A percentile compares a stretch with the other conserved stretches of the same genome.
Conservation (phyloP, 1,284 basidiomycete species). For the Limonomyces culmigenus region DNA sequence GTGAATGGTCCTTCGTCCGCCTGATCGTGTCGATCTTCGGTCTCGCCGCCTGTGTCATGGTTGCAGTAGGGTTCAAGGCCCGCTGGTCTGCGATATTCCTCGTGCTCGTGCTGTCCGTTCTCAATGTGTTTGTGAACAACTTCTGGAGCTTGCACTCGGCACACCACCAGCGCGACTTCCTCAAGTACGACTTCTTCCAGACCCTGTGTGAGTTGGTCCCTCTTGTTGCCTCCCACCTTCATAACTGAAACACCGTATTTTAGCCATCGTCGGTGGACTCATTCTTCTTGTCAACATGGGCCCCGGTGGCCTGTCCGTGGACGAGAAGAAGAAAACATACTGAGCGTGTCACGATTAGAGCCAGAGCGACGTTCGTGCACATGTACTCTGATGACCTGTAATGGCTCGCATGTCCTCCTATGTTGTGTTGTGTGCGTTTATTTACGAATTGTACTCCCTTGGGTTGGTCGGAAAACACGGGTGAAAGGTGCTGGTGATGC, state of each 20-base stretch:
- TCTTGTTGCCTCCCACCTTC: background rate
- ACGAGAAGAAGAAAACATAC: constrained; percentile 97
- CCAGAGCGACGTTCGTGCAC: too few species aligned
- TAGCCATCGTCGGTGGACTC: constrained; percentile 93
- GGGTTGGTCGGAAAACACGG: too few species aligned
- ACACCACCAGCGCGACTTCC: constrained; percentile 94
- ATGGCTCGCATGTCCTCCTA: too few species aligned
- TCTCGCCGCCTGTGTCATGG: constrained; percentile 89
- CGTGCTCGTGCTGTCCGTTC: constrained; percentile 78
- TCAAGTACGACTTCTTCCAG: constrained; percentile 93
- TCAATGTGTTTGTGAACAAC: constrained; percentile 98
- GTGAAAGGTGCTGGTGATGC: too few species aligned
- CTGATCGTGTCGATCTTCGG: constrained; percentile 79
- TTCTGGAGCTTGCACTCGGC: constrained; percentile 93
- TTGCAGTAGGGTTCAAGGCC: constrained; percentile 97
- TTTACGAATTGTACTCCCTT: too few species aligned
- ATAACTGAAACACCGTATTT: constrained; percentile 13
- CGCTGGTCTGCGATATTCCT: constrained; percentile 98
- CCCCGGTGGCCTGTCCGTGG: constrained; percentile 91
- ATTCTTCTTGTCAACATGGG: constrained; percentile 97
- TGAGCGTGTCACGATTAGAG: too few species aligned
- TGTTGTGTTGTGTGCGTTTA: too few species aligned
- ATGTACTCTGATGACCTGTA: too few species aligned
- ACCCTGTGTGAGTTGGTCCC: constrained; percentile 54
- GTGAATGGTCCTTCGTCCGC: constrained; percentile 76